These are phyloP conservation scores for Ustilago sp. DNA, from an alignment of 1,284 basidiomycete genomes.

Conservation along the genomic window DNA sequence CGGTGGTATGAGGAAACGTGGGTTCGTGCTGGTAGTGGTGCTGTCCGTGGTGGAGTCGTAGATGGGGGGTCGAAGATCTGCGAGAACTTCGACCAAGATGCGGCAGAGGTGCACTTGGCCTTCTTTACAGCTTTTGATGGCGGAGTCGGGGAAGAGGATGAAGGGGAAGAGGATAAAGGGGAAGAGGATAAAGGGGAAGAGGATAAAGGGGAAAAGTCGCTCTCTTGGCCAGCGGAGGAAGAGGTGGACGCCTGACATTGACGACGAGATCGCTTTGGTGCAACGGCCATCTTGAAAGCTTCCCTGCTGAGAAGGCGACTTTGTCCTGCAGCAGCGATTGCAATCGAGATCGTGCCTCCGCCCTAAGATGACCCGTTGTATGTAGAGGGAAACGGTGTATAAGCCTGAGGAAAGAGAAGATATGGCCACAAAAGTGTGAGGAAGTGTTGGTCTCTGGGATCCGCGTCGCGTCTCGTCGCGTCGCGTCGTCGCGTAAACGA, in stretches of 20 bases:
- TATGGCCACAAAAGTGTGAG: neutral
- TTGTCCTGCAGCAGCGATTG: neutral
- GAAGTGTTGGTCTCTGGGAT: conserved; percentile 13
- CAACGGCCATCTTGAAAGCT: conserved; percentile 17
- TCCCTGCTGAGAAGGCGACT: conserved; percentile 3
- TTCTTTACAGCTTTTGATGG: conserved; percentile 23
- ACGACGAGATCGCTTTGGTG: conserved; percentile 18
- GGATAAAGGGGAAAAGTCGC: conserved; percentile 30
- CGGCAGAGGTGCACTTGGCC: conserved; percentile 2
- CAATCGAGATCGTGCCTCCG: neutral
- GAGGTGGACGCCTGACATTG: conserved; percentile 14
- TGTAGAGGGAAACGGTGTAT: neutral
- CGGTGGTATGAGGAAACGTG: conserved; percentile 52
- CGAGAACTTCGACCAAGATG: conserved; percentile 12
- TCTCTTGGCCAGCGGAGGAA: conserved; percentile 1
- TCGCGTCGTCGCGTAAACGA: conserved; percentile 7
- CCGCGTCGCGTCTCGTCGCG: conserved; percentile 1
- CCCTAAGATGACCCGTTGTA: neutral
- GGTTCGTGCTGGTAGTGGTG: conserved; percentile 24
- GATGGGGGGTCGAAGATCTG: conserved; percentile 12
- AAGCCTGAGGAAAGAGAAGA: neutral
- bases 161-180: conserved; percentile 26
- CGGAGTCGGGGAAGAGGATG: conserved; percentile 17
- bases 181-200: conserved; percentile 26
- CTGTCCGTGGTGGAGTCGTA: neutral